Evolutionary conservation across 1,139 yeast species (phyloP), one percentile per base, ranked within the genome.

Genomic region (Pichia sp.): DNA sequence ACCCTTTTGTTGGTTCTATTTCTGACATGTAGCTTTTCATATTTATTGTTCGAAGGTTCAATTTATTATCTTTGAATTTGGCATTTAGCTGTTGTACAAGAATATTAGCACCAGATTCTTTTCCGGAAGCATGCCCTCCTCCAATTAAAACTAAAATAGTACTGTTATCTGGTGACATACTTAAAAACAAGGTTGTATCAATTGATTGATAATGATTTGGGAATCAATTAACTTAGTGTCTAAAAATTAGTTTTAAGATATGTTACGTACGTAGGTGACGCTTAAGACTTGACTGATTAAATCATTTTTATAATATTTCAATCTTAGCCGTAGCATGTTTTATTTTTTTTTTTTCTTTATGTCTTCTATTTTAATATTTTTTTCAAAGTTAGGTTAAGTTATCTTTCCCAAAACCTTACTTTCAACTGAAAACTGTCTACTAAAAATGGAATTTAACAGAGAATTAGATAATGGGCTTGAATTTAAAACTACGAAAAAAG

Each of bases 401-500:
- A n/a, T n/a, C n/a, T n/a, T n/a, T n/a, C n/a, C n/a, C n/a, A n/a
- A n/a, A n/a, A n/a, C n/a, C n/a, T n/a, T n/a, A n/a, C n/a, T n/a
- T n/a, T n/a, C n/a, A 22, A 9, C 25, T 31, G 6, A 22, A 22
- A 23, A 16, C 10, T 6, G 12, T n/a, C 8, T 29, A 35, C 24
- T 3, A 24, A 38, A 24, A 20, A 72, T 71, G 76, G 74, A 71
- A 11, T 80, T 82, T 54, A 78, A 82, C 57, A 70, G 74, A 58
- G 79, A 76, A 16, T 65, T 70, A 11, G 87, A 82, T 56, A 67
- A 68, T 30, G 77, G 74, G 48, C 65, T 83, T 36, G 72, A 76
- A 63, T 82, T 84, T 61, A 76, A 75, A 50, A 73, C 82, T 4
- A 73, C 87, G 8, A 78, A 77, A 52, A 76, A 76, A 49, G 73